Evolutionary conservation across 164 flowering plant species (phyloP), one percentile per base, ranked within the genome.

Genomic region (Magnolia officinalis): DNA sequence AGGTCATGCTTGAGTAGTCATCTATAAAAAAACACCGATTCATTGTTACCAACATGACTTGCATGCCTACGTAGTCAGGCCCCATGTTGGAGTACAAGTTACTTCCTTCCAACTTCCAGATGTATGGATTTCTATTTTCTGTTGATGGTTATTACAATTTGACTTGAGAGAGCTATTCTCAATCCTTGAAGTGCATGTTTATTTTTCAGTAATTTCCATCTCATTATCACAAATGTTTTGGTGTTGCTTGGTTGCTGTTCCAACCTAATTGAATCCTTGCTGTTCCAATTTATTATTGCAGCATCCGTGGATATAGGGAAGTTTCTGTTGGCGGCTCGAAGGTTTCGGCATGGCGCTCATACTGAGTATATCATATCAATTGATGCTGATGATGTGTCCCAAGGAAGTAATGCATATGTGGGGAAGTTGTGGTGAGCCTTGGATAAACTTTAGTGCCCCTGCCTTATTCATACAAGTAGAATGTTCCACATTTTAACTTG

Each of bases 391-490:
- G 99, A 96, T 73, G 31, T 92, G 37, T 91, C 97, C 45, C 97
- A 91, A 90, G 94, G 98, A 83, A 94, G 95, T 75, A 90, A 90
- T 81, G 93, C 97, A 19, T 96, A 92, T 84, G 93, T 96, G 71
- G 99, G 99, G 55, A 96, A 96, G 82, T 79, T 96, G 80, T 91
- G 99, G 99, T 95, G 81, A 69, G 78, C 31, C 31, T 26, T 66
- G 13, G 4, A 24, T 65, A 9, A 24, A 20, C 10, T 24, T 65
- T 66, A 6, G 31, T 18, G 2, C 31, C 45, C 31, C 31, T 66
- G 5, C 69, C 14, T 66, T 66, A 13, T 66, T 21, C 29, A 13
- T 66, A 9, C 2, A 37, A 37, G 6, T 37, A 37, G 45, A 37
- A 37, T 37, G 45, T 37, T 37, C 45, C 6, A 37, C 45, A 11